Conservation (phyloP, 106 monocot genomes). For the Agapanthus africanus region DNA sequence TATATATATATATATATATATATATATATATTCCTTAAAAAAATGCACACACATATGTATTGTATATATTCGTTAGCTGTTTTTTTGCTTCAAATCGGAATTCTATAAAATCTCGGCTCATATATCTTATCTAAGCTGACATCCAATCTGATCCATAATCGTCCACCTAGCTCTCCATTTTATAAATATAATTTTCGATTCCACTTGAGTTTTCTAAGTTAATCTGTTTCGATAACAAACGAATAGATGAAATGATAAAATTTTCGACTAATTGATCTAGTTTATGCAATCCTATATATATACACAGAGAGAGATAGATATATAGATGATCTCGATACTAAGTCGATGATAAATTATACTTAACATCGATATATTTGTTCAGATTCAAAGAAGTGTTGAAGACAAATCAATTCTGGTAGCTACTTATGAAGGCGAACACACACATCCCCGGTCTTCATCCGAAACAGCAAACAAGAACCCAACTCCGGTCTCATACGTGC, state of each 20-base stretch:
- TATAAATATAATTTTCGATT: not conserved
- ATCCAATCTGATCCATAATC: not conserved
- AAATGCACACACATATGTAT: not conserved
- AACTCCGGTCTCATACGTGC: not conserved
- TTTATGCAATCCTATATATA: not conserved
- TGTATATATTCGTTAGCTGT: no score
- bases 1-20: no score
- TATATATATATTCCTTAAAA: no score
- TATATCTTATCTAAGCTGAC: no score
- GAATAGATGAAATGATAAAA: no score
- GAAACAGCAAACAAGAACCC: not conserved
- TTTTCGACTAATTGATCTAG: no score
- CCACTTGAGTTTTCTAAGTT: no score
- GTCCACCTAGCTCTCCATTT: no score
- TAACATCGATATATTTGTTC: not conserved
- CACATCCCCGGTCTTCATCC: slow-evolving; percentile 11
- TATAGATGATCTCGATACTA: no score
- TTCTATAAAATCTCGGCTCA: no score
- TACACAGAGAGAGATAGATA: not conserved
- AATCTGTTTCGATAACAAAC: no score
- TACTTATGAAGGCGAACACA: slow-evolving; percentile 69
- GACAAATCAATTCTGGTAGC: slow-evolving; percentile 47
- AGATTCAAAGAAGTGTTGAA: slow-evolving; percentile 59
- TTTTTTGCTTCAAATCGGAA: not conserved
- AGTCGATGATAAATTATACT: no score